Evolutionary conservation across 805 yeast genomes (phyloP), one percentile per base, ranked within the genome.

Genomic region (Deakozyma indianensis): DNA sequence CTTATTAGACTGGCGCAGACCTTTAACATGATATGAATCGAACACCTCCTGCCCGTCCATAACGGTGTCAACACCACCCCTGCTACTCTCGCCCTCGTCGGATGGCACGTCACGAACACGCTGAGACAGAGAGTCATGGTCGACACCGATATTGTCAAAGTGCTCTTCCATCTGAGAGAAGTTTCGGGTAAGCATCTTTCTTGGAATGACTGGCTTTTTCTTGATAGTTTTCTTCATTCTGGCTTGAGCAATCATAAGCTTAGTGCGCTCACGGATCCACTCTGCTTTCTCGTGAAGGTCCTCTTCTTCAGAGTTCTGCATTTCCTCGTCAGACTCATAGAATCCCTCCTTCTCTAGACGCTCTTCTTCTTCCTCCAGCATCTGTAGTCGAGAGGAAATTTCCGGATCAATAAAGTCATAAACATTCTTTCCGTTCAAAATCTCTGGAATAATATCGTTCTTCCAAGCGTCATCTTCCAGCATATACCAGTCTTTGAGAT

Each of bases 391-490:
- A 53, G 85, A 82, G 43, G 87, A 83, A 60, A 92, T 92, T 55
- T 92, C 98, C 40, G 95, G 86, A 59, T 92, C 99, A 63, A 92
- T 74, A 80, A 83, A 92, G 67, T 92, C 99, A 67, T 87, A 90
- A 48, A 92, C 96, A 62, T 92, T 92, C 70, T 78, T 83, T 67
- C 99, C 99, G 59, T 92, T 87, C 62, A 92, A 70, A 45, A 92
- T 74, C 71, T 92, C 99, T 23, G 99, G 99, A 86, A 92, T 86
- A 51, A 82, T 74, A 65, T 92, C 99, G 54, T 86, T 78, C 74
- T 90, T 90, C 99, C 99, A 92, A 52, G 85, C 94, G 44, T 90
- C 97, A 61, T 92, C 90, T 55, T 90, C 98, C 55, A 92, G 71
- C 50, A 92, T 55, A 66, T 94, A 92, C 59, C 80, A 83, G 60